phyloP scores from a whole-genome alignment of 1,284 basidiomycete species.

The Exobasidium cylindrosporum region DNA sequence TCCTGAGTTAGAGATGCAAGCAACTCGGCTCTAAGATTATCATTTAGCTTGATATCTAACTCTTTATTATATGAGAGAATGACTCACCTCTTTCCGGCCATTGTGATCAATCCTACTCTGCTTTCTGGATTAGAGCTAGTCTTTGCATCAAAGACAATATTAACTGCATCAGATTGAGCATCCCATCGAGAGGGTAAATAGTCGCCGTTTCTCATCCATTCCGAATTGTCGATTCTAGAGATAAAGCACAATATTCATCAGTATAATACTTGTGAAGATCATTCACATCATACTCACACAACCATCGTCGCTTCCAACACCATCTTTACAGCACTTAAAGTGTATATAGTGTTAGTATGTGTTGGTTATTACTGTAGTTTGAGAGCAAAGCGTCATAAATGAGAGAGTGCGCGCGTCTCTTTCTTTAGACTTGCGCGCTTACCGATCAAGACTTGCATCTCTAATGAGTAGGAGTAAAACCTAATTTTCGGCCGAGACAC shows the following conservation, averaged over 20 bases:
- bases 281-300: slow-evolving; percentile 27
- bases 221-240: slow-evolving; percentile 51
- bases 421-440: no score
- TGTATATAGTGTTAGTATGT: no score
- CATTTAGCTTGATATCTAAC: slow-evolving; percentile 12
- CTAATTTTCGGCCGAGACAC: no score
- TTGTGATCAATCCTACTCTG: slow-evolving; percentile 94
- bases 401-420: no score
- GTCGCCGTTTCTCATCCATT: slow-evolving; percentile 72
- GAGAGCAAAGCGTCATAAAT: no score
- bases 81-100: slow-evolving; percentile 64
- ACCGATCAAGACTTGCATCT: no score
- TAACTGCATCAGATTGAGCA: slow-evolving; percentile 88
- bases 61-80: not conserved
- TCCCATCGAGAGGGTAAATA: slow-evolving; percentile 78
- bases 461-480: no score
- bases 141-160: slow-evolving; percentile 86
- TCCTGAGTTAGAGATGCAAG: slow-evolving; percentile 94
- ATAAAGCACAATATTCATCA: not conserved
- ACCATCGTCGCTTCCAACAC: slow-evolving; percentile 55
- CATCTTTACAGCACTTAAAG: slow-evolving; percentile 32
- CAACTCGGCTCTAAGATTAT: slow-evolving; percentile 67
- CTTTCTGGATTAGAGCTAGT: slow-evolving; percentile 89
- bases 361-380: no score
- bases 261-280: slow-evolving; percentile 12